Evolutionary conservation across 306 rosid genomes (phyloP), one percentile per base, ranked within the genome.

Genomic region (Oxytropis ochrocephala): DNA sequence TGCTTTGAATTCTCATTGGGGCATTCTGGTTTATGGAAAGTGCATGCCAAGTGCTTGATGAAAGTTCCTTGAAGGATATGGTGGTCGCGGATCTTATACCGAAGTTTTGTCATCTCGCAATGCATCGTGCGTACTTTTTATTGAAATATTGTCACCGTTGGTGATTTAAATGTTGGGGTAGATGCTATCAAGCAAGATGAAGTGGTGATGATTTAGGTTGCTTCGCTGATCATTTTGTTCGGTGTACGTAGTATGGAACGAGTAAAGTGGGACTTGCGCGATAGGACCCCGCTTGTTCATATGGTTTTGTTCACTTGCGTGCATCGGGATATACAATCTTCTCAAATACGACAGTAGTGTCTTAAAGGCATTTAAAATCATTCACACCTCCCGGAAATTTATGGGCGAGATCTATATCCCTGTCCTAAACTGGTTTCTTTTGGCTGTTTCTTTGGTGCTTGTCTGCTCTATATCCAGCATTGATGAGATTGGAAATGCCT

Each of bases 331-430:
- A 56, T 94, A 88, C 89, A 94, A 94, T 80, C 88, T 94, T 74
- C 63, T 87, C 77, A 80, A 88, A 80, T 85, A 94, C 80, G 96
- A 90, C 81, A 69, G 62, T 50, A 76, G 75, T 64, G 97, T 94
- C 74, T 78, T 85, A 60, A 87, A 53, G 88, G 96, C 98, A 81
- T 94, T 94, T 64, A 93, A 93, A 85, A 93, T 93, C 59, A 54
- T 93, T 72, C 97, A 93, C 62, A 93, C 97, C 33, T 93, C 98
- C 52, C 84, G 97, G 79, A 93, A 93, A 70, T 93, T 93, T 68
- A 93, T 93, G 98, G 98, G 98, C 84, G 97, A 90, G 81, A 93
- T 93, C 74, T 93, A 93, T 76, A 93, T 93, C 72, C 98, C 97
- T 29, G 90, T 90, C 68, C 79, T 93, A 55, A 93, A 93, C 80